Evolutionary conservation across 2,329 filamentous ascomycete genomes (phyloP).

Genomic region (Pseudogymnoascus sp.): DNA sequence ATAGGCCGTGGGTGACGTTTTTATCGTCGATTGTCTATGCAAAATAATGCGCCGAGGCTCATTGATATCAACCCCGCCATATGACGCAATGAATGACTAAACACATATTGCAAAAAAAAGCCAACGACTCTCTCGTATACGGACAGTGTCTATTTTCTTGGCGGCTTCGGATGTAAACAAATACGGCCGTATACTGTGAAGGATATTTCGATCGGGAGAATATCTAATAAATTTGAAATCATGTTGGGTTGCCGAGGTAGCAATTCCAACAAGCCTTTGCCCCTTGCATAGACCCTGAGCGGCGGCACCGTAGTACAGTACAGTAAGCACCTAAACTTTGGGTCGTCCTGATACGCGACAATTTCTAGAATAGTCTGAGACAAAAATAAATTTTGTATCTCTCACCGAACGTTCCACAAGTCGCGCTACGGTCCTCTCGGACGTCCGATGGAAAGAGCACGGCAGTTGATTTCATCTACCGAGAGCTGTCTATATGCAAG

Average conservation of each 20-base stretch:
- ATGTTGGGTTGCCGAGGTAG: neutral
- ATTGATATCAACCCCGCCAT: conserved; percentile 1
- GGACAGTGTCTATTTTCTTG: neutral
- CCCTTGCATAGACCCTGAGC: neutral
- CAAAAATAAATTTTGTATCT: neutral
- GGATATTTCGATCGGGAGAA: neutral
- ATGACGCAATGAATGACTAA: conserved; percentile 6
- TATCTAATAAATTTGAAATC: neutral
- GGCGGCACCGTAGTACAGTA: neutral
- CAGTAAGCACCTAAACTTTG: neutral
- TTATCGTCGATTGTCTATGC: neutral
- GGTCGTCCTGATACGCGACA: neutral
- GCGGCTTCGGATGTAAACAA: neutral
- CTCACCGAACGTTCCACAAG: neutral
- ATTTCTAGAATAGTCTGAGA: neutral
- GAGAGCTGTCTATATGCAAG: neutral
- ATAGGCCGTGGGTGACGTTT: neutral
- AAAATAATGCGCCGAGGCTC: neutral
- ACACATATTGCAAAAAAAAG: neutral
- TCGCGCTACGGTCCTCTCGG: neutral
- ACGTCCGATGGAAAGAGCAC: neutral
- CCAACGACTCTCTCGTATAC: neutral
- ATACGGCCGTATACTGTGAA: neutral
- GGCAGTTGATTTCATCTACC: neutral
- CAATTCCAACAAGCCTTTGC: neutral